Conservation (phyloP, 1,139 yeast genomes). For the Yamadazyma sp. region DNA sequence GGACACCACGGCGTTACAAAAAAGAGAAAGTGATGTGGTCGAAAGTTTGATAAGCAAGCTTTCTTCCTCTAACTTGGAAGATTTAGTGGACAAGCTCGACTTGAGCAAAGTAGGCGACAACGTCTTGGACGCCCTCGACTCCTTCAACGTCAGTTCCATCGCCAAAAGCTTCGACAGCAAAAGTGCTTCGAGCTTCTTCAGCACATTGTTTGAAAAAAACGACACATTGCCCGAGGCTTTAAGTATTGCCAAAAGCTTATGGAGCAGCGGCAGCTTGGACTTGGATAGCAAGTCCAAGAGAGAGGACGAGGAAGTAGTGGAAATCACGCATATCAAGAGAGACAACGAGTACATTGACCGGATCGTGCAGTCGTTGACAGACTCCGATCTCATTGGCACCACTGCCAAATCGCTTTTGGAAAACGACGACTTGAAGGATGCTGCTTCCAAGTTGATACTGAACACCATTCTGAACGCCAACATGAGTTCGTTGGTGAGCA, state of each 20-base stretch:
- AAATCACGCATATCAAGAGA: conserved; percentile 10
- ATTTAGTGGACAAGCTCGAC: conserved; percentile 13
- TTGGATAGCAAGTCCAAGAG: conserved; percentile 9
- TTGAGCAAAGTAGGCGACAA: conserved; percentile 9
- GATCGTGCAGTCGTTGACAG: conserved; percentile 22
- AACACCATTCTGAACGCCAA: conserved; percentile 23
- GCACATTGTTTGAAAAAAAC: conserved; percentile 22
- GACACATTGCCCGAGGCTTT: conserved; percentile 21
- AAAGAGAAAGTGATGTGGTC: conserved; percentile 12
- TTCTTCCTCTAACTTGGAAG: conserved; percentile 10
- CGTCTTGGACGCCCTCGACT: conserved; percentile 11
- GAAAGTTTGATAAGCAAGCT: conserved; percentile 11
- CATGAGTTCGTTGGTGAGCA: conserved; percentile 20
- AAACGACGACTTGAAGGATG: conserved; percentile 19
- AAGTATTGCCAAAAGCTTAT: conserved; percentile 20
- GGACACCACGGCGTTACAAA: conserved; percentile 7
- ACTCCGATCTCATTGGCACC: conserved; percentile 24
- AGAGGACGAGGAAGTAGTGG: conserved; percentile 4
- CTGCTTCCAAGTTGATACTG: conserved; percentile 21
- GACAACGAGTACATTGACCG: conserved; percentile 22
- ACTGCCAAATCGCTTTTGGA: conserved; percentile 23
- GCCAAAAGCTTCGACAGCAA: conserved; percentile 19
- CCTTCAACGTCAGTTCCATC: conserved; percentile 16
- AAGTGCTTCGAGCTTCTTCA: conserved; percentile 23
- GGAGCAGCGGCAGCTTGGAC: conserved; percentile 14